Base-by-base conservation (phyloP, 2,329 filamentous ascomycete species). In the Aspergillus texensis region DNA sequence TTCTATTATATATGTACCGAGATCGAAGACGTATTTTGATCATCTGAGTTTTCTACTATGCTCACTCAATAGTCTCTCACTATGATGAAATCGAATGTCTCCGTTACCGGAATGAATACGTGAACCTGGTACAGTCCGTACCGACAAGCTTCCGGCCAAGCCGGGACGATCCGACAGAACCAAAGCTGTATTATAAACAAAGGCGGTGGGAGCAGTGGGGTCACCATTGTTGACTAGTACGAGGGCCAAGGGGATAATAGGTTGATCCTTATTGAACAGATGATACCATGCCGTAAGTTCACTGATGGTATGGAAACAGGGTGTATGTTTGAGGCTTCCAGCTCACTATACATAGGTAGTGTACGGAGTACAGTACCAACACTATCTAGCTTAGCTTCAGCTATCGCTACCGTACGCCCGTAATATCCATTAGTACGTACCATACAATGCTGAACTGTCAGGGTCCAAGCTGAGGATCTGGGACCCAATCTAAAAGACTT, bases 91-190 rank as follows among this genome's bases (percentile, higher is more conserved):
- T 41, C 6, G 16, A n/a, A 41, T 41, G 39, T 41, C 39, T n/a
- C 19, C 14, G 6, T 41, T 41, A 41, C 16, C 39, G 8, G 39
- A 28, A 28, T 28, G 39, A 41, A n/a, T 41, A 39, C 34, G 4
- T 6, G 34, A 39, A 8, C 34, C 34, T 41, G 16, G 39, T 41
- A 41, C 39, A 3, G 16, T 28, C 26, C 6, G 26, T n/a, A 41
- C 19, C 39, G 43, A 34, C 52, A 66, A 70, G 67, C 65, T 68
- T 58, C 39, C 57, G 62, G 67, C 68, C 68, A 69, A 70, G 68
- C 62, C 68, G 68, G 68, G 63, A 67, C 64, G 62, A 67, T 57
- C 68, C 67, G 65, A 63, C 26, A 30, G 60, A 54, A 24, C 54
- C 39, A 57, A 54, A 30, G 16, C 30, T 39, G 52, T 54, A 54